Evolutionary conservation across 306 rosid genomes (phyloP).

Genomic region (Vigna trinervia): DNA sequence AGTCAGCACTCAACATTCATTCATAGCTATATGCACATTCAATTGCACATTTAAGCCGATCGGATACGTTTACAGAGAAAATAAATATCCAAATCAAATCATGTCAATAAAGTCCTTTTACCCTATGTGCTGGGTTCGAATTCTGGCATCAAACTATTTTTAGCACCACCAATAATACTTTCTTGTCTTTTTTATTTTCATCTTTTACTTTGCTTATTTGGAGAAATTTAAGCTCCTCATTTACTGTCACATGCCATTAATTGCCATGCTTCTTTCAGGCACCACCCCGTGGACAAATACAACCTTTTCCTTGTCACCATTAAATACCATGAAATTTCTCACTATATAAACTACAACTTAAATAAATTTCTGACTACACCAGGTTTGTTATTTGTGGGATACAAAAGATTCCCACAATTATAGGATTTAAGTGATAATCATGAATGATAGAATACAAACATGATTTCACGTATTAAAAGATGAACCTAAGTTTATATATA

Average conservation of each 20-base stretch:
- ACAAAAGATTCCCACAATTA: too few relatives aligned
- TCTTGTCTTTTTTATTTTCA: too few relatives aligned
- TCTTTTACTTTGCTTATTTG: not conserved
- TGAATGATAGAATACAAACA: too few relatives aligned
- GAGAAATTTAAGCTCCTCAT: slow-evolving; percentile 4
- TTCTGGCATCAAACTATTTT: slow-evolving; percentile 33
- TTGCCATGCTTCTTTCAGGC: slow-evolving; percentile 27
- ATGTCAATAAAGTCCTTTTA: slow-evolving; percentile 39
- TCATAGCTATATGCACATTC: slow-evolving; percentile 25
- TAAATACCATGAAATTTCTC: not conserved
- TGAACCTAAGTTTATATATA: too few relatives aligned
- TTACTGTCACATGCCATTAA: slow-evolving; percentile 32
- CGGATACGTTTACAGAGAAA: not conserved
- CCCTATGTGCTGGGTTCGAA: slow-evolving; percentile 14
- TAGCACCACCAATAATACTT: not conserved
- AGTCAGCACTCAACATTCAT: slow-evolving; percentile 27
- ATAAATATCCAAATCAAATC: slow-evolving; percentile 37
- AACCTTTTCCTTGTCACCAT: not conserved
- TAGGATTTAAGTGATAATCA: too few relatives aligned
- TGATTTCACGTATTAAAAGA: too few relatives aligned
- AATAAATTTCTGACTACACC: not conserved
- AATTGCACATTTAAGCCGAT: slow-evolving; percentile 7
- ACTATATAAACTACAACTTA: too few relatives aligned
- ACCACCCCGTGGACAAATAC: slow-evolving; percentile 5
- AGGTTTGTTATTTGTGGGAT: too few relatives aligned